These are phyloP conservation scores for Stygiomarasmius scandens DNA, from an alignment of 1,284 basidiomycete genomes.

Conservation along the genomic window DNA sequence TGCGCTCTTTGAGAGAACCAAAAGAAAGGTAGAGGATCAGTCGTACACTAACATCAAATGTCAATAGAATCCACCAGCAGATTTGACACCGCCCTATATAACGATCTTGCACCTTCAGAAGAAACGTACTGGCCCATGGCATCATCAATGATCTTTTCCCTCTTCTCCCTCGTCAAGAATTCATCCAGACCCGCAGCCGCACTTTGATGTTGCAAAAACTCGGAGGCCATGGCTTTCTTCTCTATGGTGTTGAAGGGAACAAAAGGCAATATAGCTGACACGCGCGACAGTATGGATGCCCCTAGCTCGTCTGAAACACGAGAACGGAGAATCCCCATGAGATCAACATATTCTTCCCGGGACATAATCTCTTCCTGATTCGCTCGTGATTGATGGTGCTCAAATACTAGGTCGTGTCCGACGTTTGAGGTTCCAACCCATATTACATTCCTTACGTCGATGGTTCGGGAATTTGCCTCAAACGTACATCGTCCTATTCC, in stretches of 20 bases:
- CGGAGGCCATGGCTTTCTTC: slow-evolving; percentile 72
- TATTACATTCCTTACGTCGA: slow-evolving; percentile 77
- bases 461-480: slow-evolving; percentile 66
- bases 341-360: slow-evolving; percentile 70
- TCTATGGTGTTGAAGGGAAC: slow-evolving; percentile 75
- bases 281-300: slow-evolving; percentile 74
- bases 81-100: slow-evolving; percentile 76
- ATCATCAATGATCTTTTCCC: slow-evolving; percentile 45
- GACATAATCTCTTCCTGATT: slow-evolving; percentile 56
- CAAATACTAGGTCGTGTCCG: slow-evolving; percentile 71
- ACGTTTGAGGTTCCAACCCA: slow-evolving; percentile 84
- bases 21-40: slow-evolving; percentile 5
- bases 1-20: not conserved
- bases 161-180: too few species aligned
- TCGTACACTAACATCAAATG: slow-evolving; percentile 4
- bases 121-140: slow-evolving; percentile 62
- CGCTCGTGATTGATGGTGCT: slow-evolving; percentile 57
- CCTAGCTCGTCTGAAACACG: slow-evolving; percentile 72
- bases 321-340: slow-evolving; percentile 66
- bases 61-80: slow-evolving; percentile 59
- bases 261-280: slow-evolving; percentile 78
- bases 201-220: slow-evolving; percentile 54
- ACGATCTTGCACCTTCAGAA: slow-evolving; percentile 75
- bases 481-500: slow-evolving; percentile 65
- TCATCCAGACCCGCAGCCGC: slow-evolving; percentile 5